Conservation (phyloP, 177 flowering plant species). For the Vitis hybrid region DNA sequence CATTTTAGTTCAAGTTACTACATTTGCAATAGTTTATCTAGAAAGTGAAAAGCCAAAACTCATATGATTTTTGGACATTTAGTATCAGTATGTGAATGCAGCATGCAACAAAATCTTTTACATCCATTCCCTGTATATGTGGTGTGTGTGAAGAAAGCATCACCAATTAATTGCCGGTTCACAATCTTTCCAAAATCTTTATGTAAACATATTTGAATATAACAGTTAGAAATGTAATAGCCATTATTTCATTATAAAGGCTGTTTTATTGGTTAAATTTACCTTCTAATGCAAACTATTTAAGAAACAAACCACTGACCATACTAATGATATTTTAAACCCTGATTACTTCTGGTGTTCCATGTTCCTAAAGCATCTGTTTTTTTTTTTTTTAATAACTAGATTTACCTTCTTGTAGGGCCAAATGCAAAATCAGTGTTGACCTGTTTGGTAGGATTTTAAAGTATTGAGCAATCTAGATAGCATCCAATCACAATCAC, state of each 20-base stretch:
- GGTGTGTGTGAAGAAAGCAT: neutral
- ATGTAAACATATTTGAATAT: neutral
- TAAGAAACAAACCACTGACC: too few species aligned
- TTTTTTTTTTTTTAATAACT: too few species aligned
- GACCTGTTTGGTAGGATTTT: too few species aligned
- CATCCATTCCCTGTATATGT: too few species aligned
- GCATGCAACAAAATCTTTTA: too few species aligned
- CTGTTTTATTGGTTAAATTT: neutral
- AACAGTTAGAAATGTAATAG: neutral
- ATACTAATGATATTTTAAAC: too few species aligned
- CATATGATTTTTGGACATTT: neutral
- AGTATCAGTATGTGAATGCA: neutral
- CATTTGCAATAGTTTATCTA: neutral
- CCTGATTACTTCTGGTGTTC: too few species aligned
- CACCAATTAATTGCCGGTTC: neutral
- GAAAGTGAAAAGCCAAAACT: neutral
- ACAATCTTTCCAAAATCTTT: neutral
- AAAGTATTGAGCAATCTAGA: neutral
- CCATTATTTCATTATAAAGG: neutral
- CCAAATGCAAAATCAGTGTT: too few species aligned
- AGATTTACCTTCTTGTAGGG: too few species aligned
- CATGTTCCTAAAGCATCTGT: too few species aligned
- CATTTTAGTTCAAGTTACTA: neutral
- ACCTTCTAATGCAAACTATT: neutral
- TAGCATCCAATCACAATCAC: neutral